Percentiles rank a stretch among this genome's conserved stretches.
Conservation (phyloP, 2,329 filamentous ascomycete species). For the Fusarium bulbicola region DNA sequence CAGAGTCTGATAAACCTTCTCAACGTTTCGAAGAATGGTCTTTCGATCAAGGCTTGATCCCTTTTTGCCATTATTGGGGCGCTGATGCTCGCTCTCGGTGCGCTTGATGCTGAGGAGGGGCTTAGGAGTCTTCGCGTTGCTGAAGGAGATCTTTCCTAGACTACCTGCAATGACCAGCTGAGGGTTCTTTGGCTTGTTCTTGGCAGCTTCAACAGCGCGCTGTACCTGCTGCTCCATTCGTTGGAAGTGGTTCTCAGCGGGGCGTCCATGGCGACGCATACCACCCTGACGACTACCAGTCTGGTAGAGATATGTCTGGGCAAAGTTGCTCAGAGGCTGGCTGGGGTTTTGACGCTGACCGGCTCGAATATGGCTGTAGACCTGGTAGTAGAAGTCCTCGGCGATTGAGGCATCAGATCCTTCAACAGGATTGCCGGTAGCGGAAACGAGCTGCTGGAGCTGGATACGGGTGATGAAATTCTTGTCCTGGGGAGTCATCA, state of each 20-base stretch:
- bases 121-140: conserved; percentile 97
- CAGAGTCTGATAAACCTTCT: conserved; percentile 84
- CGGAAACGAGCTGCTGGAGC: conserved; percentile 92
- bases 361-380: conserved; percentile 92
- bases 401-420: conserved; percentile 82
- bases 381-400: conserved; percentile 99
- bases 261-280: conserved; percentile 78
- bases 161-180: conserved; percentile 96
- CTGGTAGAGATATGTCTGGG: conserved; percentile 96
- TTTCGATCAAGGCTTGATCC: conserved; percentile 76
- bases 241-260: conserved; percentile 96
- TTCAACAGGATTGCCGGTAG: conserved; percentile 87
- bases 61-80: conserved; percentile 60
- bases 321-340: conserved; percentile 94
- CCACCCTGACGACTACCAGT: conserved; percentile 85
- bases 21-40: conserved; percentile 84
- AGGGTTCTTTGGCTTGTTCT: conserved; percentile 97
- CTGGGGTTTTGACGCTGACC: conserved; percentile 90
- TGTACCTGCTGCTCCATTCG: conserved; percentile 99
- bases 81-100: conserved; percentile 71
- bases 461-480: conserved; percentile 99
- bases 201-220: conserved; percentile 94
- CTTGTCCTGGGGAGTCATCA: conserved; percentile 99
- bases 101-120: conserved; percentile 96
- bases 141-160: conserved; percentile 97